These are phyloP conservation scores for Penicillium expansum DNA, from an alignment of 2,329 filamentous ascomycete genomes.

Conservation along the genomic window DNA sequence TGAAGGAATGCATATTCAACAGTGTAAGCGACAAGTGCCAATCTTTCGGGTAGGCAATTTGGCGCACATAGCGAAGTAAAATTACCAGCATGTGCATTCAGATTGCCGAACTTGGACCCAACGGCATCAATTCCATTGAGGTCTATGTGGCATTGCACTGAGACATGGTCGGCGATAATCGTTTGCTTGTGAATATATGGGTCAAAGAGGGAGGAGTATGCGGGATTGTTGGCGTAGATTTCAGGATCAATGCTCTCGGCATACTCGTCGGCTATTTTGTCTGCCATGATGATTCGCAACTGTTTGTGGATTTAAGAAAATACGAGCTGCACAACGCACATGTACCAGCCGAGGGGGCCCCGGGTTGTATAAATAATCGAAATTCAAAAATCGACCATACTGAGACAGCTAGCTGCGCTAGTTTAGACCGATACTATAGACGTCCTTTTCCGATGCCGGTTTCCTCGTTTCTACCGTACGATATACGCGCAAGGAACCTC, in stretches of 20 bases:
- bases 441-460: neutral
- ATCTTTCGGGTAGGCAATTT: neutral
- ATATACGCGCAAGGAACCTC: neutral
- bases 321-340: neutral
- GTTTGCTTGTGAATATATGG: neutral
- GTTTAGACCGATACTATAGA: neutral
- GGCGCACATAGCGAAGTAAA: neutral
- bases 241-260: neutral
- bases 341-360: neutral
- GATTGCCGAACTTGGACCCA: neutral
- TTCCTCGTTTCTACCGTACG: neutral
- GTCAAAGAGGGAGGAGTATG: neutral
- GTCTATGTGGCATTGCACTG: neutral
- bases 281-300: neutral
- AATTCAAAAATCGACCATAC: neutral
- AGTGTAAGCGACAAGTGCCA: neutral
- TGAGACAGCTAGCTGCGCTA: neutral
- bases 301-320: neutral
- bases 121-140: neutral
- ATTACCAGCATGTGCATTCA: neutral
- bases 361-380: neutral
- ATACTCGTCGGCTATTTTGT: neutral
- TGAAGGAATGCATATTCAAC: neutral
- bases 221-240: neutral
- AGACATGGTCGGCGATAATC: neutral